Percentiles rank a stretch among this genome's conserved stretches.
Conservation (phyloP, 108 stramenopile genomes). For the Stephanodiscus minutulus region DNA sequence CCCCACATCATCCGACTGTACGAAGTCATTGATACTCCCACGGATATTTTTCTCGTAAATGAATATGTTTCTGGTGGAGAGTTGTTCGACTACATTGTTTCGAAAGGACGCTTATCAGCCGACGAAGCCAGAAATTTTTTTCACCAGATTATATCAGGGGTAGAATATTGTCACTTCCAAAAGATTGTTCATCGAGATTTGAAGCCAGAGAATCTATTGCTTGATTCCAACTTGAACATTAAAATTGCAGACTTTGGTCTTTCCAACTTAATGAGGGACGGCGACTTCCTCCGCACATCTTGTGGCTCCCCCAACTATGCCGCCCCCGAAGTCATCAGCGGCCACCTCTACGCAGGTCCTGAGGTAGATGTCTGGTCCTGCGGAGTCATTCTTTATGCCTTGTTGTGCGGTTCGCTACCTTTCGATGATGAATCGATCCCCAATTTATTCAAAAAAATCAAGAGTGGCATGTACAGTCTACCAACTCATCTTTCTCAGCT, state of each 20-base stretch:
- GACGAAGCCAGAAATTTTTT: slow-evolving; percentile 98
- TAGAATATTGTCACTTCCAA: slow-evolving; percentile 99
- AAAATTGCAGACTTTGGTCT: slow-evolving; percentile 99
- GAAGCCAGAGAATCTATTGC: slow-evolving; percentile 97
- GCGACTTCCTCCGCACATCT: slow-evolving; percentile 96
- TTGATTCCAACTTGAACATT: slow-evolving; percentile 93
- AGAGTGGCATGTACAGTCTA: slow-evolving; percentile 96
- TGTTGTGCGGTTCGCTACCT: slow-evolving; percentile 96
- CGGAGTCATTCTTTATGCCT: slow-evolving; percentile 99
- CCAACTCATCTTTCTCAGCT: slow-evolving; percentile 94
- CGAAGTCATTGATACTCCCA: slow-evolving; percentile 97
- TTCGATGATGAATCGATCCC: slow-evolving; percentile 99
- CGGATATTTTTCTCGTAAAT: slow-evolving; percentile 99
- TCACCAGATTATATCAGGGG: slow-evolving; percentile 97
- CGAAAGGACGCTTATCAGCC: slow-evolving; percentile 91
- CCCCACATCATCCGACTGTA: slow-evolving; percentile 99
- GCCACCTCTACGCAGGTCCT: slow-evolving; percentile 97
- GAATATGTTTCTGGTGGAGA: slow-evolving; percentile 99
- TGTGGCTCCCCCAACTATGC: slow-evolving; percentile 99
- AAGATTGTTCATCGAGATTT: slow-evolving; percentile 98
- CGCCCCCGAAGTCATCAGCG: slow-evolving; percentile 98
- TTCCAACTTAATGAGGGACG: slow-evolving; percentile 97
- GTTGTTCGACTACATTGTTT: slow-evolving; percentile 99
- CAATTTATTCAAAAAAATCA: slow-evolving; percentile 99
- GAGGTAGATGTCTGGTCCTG: slow-evolving; percentile 99